These are phyloP conservation scores for Aspergillus kassunensis DNA, from an alignment of 495 filamentous ascomycete species.

Conservation along the genomic window DNA sequence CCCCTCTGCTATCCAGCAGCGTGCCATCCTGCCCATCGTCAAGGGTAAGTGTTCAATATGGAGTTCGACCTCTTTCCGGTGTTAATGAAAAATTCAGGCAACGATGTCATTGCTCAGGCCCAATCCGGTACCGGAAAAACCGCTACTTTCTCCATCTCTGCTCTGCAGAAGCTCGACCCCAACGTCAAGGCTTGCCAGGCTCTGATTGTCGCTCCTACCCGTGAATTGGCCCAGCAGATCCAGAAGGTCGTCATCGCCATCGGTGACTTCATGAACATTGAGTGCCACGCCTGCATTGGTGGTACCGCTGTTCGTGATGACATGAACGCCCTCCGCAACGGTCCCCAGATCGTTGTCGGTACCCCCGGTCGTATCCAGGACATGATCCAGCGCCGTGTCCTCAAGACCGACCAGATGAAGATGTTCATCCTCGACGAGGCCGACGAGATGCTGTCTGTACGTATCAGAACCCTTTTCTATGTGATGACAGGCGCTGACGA, in stretches of 20 bases:
- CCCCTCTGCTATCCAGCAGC: constrained; percentile 98
- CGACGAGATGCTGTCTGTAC: constrained; percentile 95
- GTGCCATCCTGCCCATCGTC: constrained; percentile 99
- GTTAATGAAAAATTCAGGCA: constrained; percentile 54
- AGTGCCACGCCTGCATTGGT: constrained; percentile 99
- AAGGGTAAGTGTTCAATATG: constrained; percentile 70
- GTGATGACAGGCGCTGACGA: background rate
- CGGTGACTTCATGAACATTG: constrained; percentile 98
- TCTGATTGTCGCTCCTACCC: constrained; percentile 92
- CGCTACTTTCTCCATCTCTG: constrained; percentile 97
- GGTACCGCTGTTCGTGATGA: constrained; percentile 97
- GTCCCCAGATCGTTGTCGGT: constrained; percentile 93
- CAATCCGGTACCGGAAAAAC: constrained; percentile 99
- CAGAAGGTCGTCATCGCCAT: constrained; percentile 98
- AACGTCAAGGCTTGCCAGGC: constrained; percentile 93
- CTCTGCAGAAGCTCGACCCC: constrained; percentile 95
- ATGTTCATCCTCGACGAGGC: constrained; percentile 99
- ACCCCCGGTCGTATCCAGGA: constrained; percentile 97
- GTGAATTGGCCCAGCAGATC: constrained; percentile 97
- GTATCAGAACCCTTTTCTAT: constrained; percentile 25
- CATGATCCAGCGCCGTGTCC: constrained; percentile 95
- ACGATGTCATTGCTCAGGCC: constrained; percentile 98
- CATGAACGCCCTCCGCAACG: constrained; percentile 92
- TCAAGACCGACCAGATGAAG: constrained; percentile 96
- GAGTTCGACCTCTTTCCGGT: constrained; percentile 14